A percentile compares a stretch with the other conserved stretches of the same genome.
phyloP scores from a whole-genome alignment of 176 grass and related monocot species.

The Secale cereale region DNA sequence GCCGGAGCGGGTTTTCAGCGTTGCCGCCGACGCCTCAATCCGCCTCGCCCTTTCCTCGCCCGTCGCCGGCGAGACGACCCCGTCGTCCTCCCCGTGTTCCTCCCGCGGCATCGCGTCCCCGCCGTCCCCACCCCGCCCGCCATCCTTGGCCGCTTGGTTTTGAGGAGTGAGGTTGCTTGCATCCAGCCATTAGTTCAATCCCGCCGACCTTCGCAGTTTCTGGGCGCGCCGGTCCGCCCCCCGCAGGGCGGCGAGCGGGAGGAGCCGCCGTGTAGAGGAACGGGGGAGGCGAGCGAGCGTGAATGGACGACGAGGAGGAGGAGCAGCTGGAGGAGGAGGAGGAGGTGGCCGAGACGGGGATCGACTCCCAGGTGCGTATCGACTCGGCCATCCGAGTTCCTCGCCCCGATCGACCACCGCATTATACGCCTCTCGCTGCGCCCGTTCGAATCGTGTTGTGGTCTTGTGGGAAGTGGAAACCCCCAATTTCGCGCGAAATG shows the following conservation, averaged over 20 bases:
- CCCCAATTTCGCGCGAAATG: conserved; percentile 7
- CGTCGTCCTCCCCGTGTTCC: background rate
- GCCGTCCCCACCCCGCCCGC: too few relatives aligned
- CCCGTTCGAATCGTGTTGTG: conserved; percentile 6
- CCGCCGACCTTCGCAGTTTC: background rate
- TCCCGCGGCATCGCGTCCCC: background rate
- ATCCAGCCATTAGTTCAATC: background rate
- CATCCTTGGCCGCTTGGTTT: background rate
- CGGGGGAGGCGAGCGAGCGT: background rate
- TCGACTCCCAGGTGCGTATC: conserved; percentile 59
- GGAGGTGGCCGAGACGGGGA: conserved; percentile 51
- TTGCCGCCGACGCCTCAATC: background rate
- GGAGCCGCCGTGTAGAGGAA: background rate
- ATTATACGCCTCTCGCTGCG: background rate
- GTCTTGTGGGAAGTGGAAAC: background rate
- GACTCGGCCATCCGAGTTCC: background rate
- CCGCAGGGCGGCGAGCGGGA: background rate
- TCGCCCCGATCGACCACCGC: background rate
- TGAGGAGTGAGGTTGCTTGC: background rate
- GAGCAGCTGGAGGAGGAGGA: conserved; percentile 40
- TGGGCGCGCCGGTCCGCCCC: background rate
- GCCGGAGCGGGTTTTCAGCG: background rate
- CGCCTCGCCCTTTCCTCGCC: too few relatives aligned
- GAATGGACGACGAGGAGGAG: conserved; percentile 27
- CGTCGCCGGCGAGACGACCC: background rate